Conservation (phyloP, 169 alveolate genomes). For the Babesia bovis region DNA sequence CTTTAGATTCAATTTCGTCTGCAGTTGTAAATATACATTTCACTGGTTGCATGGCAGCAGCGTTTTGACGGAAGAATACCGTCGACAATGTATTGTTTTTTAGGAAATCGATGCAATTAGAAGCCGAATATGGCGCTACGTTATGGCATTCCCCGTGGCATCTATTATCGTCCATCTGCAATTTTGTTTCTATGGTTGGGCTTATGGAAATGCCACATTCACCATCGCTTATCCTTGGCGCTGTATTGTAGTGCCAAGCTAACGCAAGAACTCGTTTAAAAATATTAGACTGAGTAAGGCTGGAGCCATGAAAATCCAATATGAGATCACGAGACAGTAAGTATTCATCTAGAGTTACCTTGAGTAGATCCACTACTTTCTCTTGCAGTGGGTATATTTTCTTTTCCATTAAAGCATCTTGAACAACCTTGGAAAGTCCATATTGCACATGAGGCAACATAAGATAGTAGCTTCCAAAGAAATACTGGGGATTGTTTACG, state of each 20-base stretch:
- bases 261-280: slow-evolving; percentile 34
- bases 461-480: slow-evolving; percentile 40
- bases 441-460: slow-evolving; percentile 40
- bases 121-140: not conserved
- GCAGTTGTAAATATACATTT: slow-evolving; percentile 24
- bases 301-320: slow-evolving; percentile 4
- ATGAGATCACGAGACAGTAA: slow-evolving; percentile 21
- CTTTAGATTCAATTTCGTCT: slow-evolving; percentile 27
- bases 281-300: slow-evolving; percentile 5
- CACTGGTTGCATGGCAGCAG: not conserved
- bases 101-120: slow-evolving; percentile 4
- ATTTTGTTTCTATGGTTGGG: not conserved
- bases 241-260: slow-evolving; percentile 36
- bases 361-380: slow-evolving; percentile 17
- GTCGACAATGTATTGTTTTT: not conserved
- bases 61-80: slow-evolving; percentile 2
- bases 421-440: slow-evolving; percentile 10
- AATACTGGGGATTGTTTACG: slow-evolving; percentile 9
- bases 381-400: slow-evolving; percentile 49
- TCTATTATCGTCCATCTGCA: not conserved
- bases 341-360: slow-evolving; percentile 6
- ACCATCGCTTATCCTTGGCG: slow-evolving; percentile 1
- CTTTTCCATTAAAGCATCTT: slow-evolving; percentile 20
- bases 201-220: not conserved
- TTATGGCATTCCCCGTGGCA: slow-evolving; percentile 10